Evolutionary conservation across 169 alveolate species (phyloP).

Genomic region (Plasmodium gallinaceum): DNA sequence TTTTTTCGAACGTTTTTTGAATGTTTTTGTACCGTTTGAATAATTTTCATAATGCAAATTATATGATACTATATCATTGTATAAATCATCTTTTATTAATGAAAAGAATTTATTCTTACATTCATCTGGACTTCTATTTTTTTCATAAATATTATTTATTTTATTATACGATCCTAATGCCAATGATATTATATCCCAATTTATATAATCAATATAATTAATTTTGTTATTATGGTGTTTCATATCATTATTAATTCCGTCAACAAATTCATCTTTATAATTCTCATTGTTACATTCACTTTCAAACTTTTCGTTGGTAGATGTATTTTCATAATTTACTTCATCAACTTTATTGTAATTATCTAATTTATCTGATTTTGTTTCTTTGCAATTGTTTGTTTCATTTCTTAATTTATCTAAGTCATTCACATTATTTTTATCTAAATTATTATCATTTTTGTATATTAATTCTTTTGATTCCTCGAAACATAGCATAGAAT

Average conservation of each 20-base stretch:
- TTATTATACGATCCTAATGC: slow-evolving; percentile 67
- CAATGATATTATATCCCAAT: slow-evolving; percentile 68
- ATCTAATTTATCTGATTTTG: neutral
- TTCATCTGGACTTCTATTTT: slow-evolving; percentile 43
- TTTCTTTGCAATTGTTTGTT: neutral
- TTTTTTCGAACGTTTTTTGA: slow-evolving; percentile 32
- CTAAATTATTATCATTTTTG: neutral
- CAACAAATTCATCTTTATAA: neutral
- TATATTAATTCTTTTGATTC: neutral
- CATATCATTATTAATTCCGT: neutral
- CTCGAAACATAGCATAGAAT: neutral
- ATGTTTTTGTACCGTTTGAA: neutral
- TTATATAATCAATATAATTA: slow-evolving; percentile 41
- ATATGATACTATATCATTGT: neutral
- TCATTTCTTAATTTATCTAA: neutral
- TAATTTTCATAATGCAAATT: slow-evolving; percentile 42
- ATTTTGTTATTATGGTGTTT: slow-evolving; percentile 1
- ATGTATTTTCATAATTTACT: neutral
- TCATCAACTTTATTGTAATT: neutral
- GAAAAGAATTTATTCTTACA: slow-evolving; percentile 65
- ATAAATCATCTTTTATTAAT: slow-evolving; percentile 13
- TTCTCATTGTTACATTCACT: neutral
- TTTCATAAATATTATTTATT: slow-evolving; percentile 54
- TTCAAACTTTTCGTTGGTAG: neutral
- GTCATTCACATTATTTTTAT: neutral